Evolutionary conservation across 768 basidiomycete species (phyloP).

Genomic region (Tulasnella calospora): DNA sequence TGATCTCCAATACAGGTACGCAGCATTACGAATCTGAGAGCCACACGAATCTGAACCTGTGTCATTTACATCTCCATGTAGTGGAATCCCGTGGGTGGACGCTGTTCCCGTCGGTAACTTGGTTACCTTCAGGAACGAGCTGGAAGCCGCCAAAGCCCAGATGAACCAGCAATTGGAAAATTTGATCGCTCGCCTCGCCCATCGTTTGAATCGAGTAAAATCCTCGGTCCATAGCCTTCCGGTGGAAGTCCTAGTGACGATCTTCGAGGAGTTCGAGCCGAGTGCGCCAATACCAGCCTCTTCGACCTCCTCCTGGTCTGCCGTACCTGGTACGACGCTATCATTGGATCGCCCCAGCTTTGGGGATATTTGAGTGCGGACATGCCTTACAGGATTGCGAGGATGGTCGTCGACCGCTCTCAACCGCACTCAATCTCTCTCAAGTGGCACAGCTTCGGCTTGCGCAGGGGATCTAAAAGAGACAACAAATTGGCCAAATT

Average conservation of each 20-base stretch:
- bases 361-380: background rate
- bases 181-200: background rate
- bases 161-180: background rate
- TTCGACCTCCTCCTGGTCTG: background rate
- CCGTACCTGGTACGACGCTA: background rate
- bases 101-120: background rate
- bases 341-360: background rate
- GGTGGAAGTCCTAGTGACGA: background rate
- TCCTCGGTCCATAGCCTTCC: background rate
- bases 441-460: background rate
- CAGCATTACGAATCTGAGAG: background rate
- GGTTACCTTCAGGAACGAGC: background rate
- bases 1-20: background rate
- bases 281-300: background rate
- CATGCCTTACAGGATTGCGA: background rate
- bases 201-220: background rate
- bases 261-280: background rate
- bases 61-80: background rate
- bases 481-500: background rate
- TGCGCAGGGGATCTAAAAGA: too few relatives aligned
- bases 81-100: background rate
- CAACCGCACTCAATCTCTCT: background rate
- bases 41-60: background rate
- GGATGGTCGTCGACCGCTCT: background rate
- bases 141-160: background rate